Evolutionary conservation across 2,329 filamentous ascomycete species (phyloP), one percentile per base, ranked within the genome.

Genomic region (Aureobasidium melanogenum): DNA sequence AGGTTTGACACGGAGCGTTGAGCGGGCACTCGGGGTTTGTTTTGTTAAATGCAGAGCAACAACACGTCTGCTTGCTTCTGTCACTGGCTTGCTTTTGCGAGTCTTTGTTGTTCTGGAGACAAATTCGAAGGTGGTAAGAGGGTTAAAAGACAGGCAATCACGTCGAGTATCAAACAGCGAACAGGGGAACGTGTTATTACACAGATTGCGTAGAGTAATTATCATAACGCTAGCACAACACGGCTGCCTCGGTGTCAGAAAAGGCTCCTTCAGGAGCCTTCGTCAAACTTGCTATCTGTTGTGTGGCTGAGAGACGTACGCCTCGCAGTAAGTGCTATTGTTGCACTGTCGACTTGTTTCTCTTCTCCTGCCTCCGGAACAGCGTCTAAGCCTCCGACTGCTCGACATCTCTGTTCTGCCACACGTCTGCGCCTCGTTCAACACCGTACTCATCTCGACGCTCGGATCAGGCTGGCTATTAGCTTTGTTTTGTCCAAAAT

Each of bases 181-280:
- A 56, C 38, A 32, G 28, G 39, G 39, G 52, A 43, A 56, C 52
- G 52, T 56, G 52, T 56, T 46, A 56, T 56, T 56, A 44, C 34
- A 55, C 39, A 56, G 52, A 56, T 46, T 56, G 52, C 52, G 52
- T 28, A 22, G 38, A 56, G 52, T 55, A 55, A 43, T 56, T 43
- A 28, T 43, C 9, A 41, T 26, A 56, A 56, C 52, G 52, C 52
- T 56, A 56, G 39, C 38, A 46, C 39, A 36, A 46, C 38, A 56
- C 39, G 51, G 51, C 51, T 30, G 22, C 34, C 36, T 38, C 34
- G 34, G 36, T 24, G 36, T 41, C 24, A 17, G 48, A 51, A 24
- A 24, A 15, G 50, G 32, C 14, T 15, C 15, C 26, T 9, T 4
- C 30, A 28, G 24, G 30, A n/a, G 48, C 19, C 48, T 19, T 43